phyloP scores from a whole-genome alignment of 2,329 filamentous ascomycete genomes.

The Conoideocrella luteorostrata region DNA sequence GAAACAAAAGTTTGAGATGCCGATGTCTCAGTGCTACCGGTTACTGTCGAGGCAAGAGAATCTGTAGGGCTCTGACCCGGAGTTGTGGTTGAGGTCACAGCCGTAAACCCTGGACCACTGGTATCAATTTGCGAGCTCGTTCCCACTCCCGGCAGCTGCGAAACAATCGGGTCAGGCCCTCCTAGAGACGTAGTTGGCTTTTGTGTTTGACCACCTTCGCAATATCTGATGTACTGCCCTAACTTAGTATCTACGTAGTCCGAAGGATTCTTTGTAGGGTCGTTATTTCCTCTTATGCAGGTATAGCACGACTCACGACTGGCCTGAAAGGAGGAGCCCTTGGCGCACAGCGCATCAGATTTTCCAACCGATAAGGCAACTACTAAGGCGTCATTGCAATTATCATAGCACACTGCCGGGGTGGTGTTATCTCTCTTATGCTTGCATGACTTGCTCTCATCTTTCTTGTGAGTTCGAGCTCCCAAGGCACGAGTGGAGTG shows the following conservation, averaged over 20 bases:
- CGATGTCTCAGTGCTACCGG: no score
- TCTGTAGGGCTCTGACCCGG: no score
- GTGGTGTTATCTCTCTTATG: conserved; percentile 35
- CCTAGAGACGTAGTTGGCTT: conserved; percentile 11
- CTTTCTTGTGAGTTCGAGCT: no score
- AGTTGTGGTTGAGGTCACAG: conserved; percentile 7
- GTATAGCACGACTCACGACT: conserved; percentile 30
- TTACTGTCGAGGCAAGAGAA: no score
- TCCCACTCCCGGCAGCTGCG: conserved; percentile 14
- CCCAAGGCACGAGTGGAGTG: background rate
- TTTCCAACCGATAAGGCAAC: conserved; percentile 45
- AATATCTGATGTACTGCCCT: conserved; percentile 40
- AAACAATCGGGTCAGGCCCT: conserved; percentile 14
- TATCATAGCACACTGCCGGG: conserved; percentile 44
- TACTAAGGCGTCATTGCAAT: conserved; percentile 48
- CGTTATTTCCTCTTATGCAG: conserved; percentile 31
- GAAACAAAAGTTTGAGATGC: no score
- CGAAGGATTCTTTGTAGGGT: conserved; percentile 20
- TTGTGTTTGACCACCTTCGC: conserved; percentile 22
- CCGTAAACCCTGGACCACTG: conserved; percentile 16
- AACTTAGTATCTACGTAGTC: conserved; percentile 33
- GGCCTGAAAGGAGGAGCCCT: conserved; percentile 33
- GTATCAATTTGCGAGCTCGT: conserved; percentile 21
- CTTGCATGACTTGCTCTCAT: conserved; percentile 12
- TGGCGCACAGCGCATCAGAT: conserved; percentile 35